A percentile compares a stretch with the other conserved stretches of the same genome.
Evolutionary conservation across 2,329 filamentous ascomycete species (phyloP).

Genomic region (Zymoseptoria crescenta): DNA sequence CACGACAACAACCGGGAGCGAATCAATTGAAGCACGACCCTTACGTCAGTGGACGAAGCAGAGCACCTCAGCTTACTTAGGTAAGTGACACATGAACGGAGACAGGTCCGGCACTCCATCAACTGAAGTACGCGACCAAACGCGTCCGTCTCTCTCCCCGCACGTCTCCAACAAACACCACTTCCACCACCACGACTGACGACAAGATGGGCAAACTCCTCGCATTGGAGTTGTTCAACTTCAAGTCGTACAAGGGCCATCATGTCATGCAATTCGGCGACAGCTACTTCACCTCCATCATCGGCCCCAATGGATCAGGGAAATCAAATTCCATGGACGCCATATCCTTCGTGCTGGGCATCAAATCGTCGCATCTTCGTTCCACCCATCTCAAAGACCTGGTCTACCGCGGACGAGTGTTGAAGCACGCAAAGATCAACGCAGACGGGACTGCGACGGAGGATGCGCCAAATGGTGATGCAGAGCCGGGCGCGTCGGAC

Average conservation of each 20-base stretch:
- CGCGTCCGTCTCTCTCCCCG: not conserved
- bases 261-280: slow-evolving; percentile 92
- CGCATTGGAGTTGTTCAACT: slow-evolving; percentile 91
- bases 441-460: slow-evolving; percentile 71
- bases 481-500: slow-evolving; percentile 42
- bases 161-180: not conserved
- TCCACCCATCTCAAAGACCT: slow-evolving; percentile 90
- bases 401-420: slow-evolving; percentile 88
- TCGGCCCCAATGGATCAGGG: slow-evolving; percentile 97
- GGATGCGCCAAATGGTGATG: slow-evolving; percentile 33
- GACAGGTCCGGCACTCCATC: too few relatives aligned
- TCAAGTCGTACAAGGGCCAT: slow-evolving; percentile 98
- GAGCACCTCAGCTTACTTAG: too few relatives aligned
- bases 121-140: not conserved
- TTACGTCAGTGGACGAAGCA: too few relatives aligned
- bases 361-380: slow-evolving; percentile 95
- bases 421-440: slow-evolving; percentile 87
- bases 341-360: slow-evolving; percentile 96
- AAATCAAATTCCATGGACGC: slow-evolving; percentile 99
- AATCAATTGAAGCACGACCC: too few relatives aligned
- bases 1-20: too few relatives aligned
- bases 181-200: not conserved
- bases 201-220: slow-evolving; percentile 88
- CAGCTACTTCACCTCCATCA: slow-evolving; percentile 98
- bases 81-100: too few relatives aligned